A percentile compares a stretch with the other conserved stretches of the same genome.
These are phyloP conservation scores for Coriolopsis trogii DNA, from an alignment of 1,284 basidiomycete genomes.

Conservation along the genomic window DNA sequence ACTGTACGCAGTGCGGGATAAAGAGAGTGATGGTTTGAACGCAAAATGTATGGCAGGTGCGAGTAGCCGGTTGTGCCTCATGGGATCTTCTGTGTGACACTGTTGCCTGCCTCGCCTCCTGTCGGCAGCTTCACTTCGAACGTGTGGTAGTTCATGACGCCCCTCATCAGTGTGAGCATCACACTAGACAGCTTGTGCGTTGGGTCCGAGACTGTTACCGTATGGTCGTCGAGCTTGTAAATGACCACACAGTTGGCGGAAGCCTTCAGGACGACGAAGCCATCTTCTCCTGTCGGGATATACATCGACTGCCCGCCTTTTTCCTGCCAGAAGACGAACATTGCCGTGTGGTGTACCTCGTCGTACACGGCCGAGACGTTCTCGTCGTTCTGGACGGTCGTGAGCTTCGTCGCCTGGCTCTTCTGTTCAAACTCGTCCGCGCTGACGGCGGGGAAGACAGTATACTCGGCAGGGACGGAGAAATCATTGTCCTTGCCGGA, in stretches of 20 bases:
- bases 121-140: slow-evolving; percentile 34
- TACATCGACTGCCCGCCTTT: slow-evolving; percentile 31
- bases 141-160: slow-evolving; percentile 33
- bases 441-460: slow-evolving; percentile 52
- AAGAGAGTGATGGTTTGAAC: neutral
- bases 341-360: slow-evolving; percentile 28
- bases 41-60: neutral
- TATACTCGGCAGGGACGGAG: slow-evolving; percentile 48
- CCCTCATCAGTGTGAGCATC: slow-evolving; percentile 34
- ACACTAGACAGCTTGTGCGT: slow-evolving; percentile 41
- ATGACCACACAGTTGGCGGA: slow-evolving; percentile 47
- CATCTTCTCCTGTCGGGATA: slow-evolving; percentile 16
- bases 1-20: neutral
- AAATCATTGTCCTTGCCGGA: slow-evolving; percentile 26
- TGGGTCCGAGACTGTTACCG: slow-evolving; percentile 62
- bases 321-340: slow-evolving; percentile 40
- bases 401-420: slow-evolving; percentile 29
- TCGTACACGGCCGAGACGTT: slow-evolving; percentile 40
- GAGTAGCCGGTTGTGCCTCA: neutral
- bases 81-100: slow-evolving; percentile 36
- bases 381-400: slow-evolving; percentile 42
- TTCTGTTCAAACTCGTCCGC: slow-evolving; percentile 37
- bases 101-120: slow-evolving; percentile 45
- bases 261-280: slow-evolving; percentile 42
- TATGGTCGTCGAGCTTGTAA: slow-evolving; percentile 43